phyloP scores from a whole-genome alignment of 768 basidiomycete genomes.

The Favolaschia claudopus region DNA sequence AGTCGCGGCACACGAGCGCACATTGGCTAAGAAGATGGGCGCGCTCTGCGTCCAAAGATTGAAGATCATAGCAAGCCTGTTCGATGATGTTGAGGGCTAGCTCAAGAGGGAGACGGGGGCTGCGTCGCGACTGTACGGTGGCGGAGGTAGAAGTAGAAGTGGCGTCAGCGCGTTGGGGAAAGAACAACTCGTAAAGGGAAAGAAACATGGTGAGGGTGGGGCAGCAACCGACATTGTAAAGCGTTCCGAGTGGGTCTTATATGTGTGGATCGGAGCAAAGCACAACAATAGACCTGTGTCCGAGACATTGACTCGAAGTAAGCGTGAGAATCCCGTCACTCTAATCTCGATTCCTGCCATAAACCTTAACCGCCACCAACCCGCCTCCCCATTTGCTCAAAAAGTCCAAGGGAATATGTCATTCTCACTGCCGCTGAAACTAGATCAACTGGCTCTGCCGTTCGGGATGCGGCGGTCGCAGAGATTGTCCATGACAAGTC shows the following conservation, averaged over 20 bases:
- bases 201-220: constrained; percentile 1
- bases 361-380: no score
- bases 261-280: no score
- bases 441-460: no score
- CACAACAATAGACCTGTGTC: no score
- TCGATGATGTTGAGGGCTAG: constrained; percentile 70
- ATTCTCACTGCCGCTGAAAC: no score
- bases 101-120: constrained; percentile 62
- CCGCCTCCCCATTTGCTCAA: no score
- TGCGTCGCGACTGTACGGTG: constrained; percentile 30
- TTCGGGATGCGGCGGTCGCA: no score
- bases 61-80: constrained; percentile 49
- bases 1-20: constrained; percentile 70
- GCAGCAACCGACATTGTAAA: not conserved
- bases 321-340: not conserved
- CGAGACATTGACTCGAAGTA: constrained; percentile 2
- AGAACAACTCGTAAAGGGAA: constrained; percentile 3
- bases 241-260: not conserved
- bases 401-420: no score
- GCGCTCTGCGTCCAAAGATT: constrained; percentile 44
- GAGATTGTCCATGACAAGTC: no score
- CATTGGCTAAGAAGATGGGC: constrained; percentile 56
- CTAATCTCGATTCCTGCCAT: constrained; percentile 11
- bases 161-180: constrained; percentile 18
- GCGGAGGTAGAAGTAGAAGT: constrained; percentile 20